Percentiles rank a stretch among this genome's conserved stretches.
These are phyloP conservation scores for Cochlearia excelsa DNA, from an alignment of 345 rosid genomes.

Conservation along the genomic window DNA sequence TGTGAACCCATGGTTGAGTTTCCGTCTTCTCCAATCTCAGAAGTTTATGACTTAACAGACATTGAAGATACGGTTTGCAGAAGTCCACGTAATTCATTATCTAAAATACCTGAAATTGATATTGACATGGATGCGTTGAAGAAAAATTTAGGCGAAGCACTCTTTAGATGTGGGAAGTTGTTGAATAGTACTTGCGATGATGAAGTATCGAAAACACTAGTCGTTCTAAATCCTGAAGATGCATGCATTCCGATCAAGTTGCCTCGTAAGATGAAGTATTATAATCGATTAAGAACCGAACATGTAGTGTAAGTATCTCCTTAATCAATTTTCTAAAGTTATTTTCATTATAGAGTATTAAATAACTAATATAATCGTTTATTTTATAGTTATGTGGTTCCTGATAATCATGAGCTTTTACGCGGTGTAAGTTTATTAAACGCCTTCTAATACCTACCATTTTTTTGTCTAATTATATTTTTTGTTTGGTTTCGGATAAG, in stretches of 20 bases:
- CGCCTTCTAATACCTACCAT: background rate
- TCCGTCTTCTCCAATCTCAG: constrained; percentile 42
- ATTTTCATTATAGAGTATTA: background rate
- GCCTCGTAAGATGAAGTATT: constrained; percentile 36
- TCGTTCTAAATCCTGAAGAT: constrained; percentile 40
- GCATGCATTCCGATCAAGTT: constrained; percentile 43
- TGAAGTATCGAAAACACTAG: constrained; percentile 46
- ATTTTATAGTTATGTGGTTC: constrained; percentile 56
- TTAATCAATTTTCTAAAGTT: background rate
- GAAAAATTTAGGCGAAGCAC: constrained; percentile 29
- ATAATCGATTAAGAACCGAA: constrained; percentile 49
- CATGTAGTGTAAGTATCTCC: constrained; percentile 62
- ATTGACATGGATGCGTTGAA: constrained; percentile 39
- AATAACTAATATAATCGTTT: constrained; percentile 1
- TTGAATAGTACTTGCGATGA: constrained; percentile 7
- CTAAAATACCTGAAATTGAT: constrained; percentile 42
- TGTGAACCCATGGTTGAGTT: constrained; percentile 57
- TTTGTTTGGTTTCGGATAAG: too few relatives aligned
- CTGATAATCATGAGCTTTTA: constrained; percentile 49
- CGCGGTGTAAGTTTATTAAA: constrained; percentile 37
- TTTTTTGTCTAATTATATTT: background rate
- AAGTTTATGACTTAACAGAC: constrained; percentile 29
- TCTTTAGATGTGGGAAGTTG: constrained; percentile 27
- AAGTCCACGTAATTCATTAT: constrained; percentile 34
- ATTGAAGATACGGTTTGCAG: constrained; percentile 43